phyloP scores from a whole-genome alignment of 2,329 filamentous ascomycete species.

The Aureobasidium sp. region DNA sequence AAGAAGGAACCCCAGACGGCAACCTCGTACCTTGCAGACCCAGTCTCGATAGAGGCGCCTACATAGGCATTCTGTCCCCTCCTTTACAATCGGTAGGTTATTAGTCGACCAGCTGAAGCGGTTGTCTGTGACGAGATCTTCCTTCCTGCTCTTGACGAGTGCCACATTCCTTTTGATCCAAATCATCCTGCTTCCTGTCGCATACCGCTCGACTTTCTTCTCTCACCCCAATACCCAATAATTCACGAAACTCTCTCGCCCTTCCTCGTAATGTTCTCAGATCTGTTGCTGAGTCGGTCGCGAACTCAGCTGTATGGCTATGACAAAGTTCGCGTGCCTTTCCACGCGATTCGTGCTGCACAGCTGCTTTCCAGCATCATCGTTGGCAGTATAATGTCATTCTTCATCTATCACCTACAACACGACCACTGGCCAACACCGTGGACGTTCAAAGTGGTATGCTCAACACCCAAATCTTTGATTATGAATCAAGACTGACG shows the following conservation, averaged over 20 bases:
- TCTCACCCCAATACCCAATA: background rate
- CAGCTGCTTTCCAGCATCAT: slow-evolving; percentile 42
- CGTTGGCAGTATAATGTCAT: slow-evolving; percentile 48
- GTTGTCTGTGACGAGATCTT: background rate
- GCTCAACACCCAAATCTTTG: slow-evolving; percentile 18
- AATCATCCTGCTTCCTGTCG: background rate
- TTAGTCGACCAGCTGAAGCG: slow-evolving; percentile 7
- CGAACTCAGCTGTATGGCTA: slow-evolving; percentile 38
- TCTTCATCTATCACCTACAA: slow-evolving; percentile 50
- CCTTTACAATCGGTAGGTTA: slow-evolving; percentile 3
- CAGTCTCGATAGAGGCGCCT: background rate
- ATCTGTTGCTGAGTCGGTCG: slow-evolving; percentile 19
- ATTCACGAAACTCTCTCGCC: background rate
- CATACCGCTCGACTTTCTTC: background rate
- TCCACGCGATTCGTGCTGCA: slow-evolving; percentile 36
- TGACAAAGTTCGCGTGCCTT: slow-evolving; percentile 32
- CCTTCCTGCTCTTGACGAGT: background rate
- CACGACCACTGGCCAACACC: slow-evolving; percentile 47
- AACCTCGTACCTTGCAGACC: slow-evolving; percentile 15
- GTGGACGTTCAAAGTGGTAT: slow-evolving; percentile 54
- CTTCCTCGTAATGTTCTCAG: slow-evolving; percentile 2
- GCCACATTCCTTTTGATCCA: background rate
- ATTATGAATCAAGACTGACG: background rate
- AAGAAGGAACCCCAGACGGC: slow-evolving; percentile 8
- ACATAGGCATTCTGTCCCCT: slow-evolving; percentile 11